Evolutionary conservation across 106 monocot genomes (phyloP).

Genomic region (Gastrodia elata): DNA sequence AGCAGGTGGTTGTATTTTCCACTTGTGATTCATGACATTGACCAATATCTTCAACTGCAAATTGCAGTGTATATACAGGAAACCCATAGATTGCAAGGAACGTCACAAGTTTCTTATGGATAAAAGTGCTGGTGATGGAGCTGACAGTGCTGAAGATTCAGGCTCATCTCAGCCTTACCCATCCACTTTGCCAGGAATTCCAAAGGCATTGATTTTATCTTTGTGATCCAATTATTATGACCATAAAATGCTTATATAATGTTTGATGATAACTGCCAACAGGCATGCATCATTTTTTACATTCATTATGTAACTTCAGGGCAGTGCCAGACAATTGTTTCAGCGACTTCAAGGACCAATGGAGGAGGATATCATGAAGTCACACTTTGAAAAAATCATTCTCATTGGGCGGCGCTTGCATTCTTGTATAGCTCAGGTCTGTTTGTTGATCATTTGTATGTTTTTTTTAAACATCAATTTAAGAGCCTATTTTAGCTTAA

Average conservation of each 20-base stretch:
- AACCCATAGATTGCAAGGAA: slow-evolving; percentile 87
- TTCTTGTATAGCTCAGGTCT: slow-evolving; percentile 47
- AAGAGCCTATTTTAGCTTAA: not conserved
- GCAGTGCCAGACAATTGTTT: slow-evolving; percentile 86
- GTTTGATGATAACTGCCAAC: not conserved
- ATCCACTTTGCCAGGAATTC: slow-evolving; percentile 90
- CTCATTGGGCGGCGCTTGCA: slow-evolving; percentile 50
- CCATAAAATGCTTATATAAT: not conserved
- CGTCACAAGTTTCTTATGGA: slow-evolving; percentile 87
- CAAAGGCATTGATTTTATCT: slow-evolving; percentile 49
- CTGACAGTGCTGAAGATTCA: slow-evolving; percentile 99
- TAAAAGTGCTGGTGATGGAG: slow-evolving; percentile 78
- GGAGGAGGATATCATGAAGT: slow-evolving; percentile 84
- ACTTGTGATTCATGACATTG: slow-evolving; percentile 6
- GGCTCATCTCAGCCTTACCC: slow-evolving; percentile 94
- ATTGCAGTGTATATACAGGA: slow-evolving; percentile 72
- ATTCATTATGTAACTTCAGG: slow-evolving; percentile 37
- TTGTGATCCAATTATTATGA: not conserved
- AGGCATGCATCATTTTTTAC: not conserved
- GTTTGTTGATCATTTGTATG: not conserved
- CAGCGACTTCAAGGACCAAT: slow-evolving; percentile 90
- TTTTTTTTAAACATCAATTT: not conserved
- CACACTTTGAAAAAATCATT: slow-evolving; percentile 94
- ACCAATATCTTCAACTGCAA: slow-evolving; percentile 9
- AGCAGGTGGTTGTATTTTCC: not conserved